Percentiles rank a stretch among this genome's conserved stretches.
phyloP scores from a whole-genome alignment of 2,329 filamentous ascomycete species.

The Calonectria ilicicola region DNA sequence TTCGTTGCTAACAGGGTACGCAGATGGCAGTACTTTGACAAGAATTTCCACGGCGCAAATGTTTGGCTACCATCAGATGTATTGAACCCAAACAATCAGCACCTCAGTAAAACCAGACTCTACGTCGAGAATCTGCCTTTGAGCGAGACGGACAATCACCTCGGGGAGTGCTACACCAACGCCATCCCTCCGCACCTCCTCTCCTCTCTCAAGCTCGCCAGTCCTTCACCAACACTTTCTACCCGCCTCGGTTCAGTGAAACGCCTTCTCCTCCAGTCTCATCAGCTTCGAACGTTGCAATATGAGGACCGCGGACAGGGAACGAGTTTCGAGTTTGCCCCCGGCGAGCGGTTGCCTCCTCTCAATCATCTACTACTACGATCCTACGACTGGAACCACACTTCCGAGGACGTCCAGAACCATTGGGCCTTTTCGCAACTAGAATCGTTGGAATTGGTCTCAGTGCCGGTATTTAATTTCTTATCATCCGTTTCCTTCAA shows the following conservation, averaged over 20 bases:
- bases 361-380: slow-evolving; percentile 55
- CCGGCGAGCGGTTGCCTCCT: slow-evolving; percentile 56
- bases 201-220: slow-evolving; percentile 55
- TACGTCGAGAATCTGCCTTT: slow-evolving; percentile 57
- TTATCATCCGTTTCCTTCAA: slow-evolving; percentile 54
- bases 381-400: slow-evolving; percentile 64
- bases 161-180: slow-evolving; percentile 50
- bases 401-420: slow-evolving; percentile 47
- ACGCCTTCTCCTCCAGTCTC: slow-evolving; percentile 52
- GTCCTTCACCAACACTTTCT: slow-evolving; percentile 54
- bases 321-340: slow-evolving; percentile 55
- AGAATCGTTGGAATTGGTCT: slow-evolving; percentile 53
- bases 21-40: slow-evolving; percentile 55
- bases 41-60: slow-evolving; percentile 37
- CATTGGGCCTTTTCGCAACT: slow-evolving; percentile 63
- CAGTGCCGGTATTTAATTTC: slow-evolving; percentile 59
- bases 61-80: slow-evolving; percentile 55
- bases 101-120: slow-evolving; percentile 47
- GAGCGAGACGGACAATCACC: slow-evolving; percentile 48
- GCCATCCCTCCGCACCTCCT: slow-evolving; percentile 54
- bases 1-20: slow-evolving; percentile 24
- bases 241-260: slow-evolving; percentile 56
- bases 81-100: slow-evolving; percentile 47
- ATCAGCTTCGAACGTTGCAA: slow-evolving; percentile 52
- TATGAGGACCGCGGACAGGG: slow-evolving; percentile 60